Conservation (phyloP, 495 filamentous ascomycete species). For the Tuber borchii region DNA sequence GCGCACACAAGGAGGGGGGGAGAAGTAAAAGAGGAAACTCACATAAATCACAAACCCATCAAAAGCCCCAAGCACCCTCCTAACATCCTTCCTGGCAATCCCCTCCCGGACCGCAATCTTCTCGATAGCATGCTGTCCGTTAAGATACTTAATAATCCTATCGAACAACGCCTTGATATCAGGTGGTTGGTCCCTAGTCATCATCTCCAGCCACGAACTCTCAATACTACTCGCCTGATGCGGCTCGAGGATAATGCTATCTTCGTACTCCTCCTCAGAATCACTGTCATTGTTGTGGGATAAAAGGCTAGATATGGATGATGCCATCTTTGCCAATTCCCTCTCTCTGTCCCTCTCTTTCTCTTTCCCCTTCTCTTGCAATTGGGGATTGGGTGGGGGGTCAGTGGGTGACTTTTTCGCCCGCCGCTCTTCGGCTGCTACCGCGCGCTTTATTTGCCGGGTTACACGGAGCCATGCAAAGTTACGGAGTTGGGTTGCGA, state of each 20-base stretch:
- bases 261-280: conserved; percentile 20
- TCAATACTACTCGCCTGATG: conserved; percentile 37
- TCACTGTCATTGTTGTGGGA: conserved; percentile 4
- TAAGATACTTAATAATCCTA: conserved; percentile 70
- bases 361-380: background rate
- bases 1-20: background rate
- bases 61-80: conserved; percentile 59
- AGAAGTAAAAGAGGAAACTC: conserved; percentile 13
- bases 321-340: conserved; percentile 21
- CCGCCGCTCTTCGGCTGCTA: conserved; percentile 43
- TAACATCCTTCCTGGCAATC: conserved; percentile 75
- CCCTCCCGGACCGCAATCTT: conserved; percentile 74
- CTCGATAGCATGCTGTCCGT: conserved; percentile 80
- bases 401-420: background rate
- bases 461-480: conserved; percentile 70
- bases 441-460: conserved; percentile 49
- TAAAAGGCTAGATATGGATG: conserved; percentile 24
- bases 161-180: conserved; percentile 39
- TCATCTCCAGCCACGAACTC: conserved; percentile 43
- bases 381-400: background rate
- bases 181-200: conserved; percentile 27
- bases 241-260: conserved; percentile 40
- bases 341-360: conserved; percentile 1
- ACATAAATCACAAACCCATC: conserved; percentile 51
- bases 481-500: conserved; percentile 83